Evolutionary conservation across 2,329 filamentous ascomycete species (phyloP).

Genomic region (Penicillium paneum): DNA sequence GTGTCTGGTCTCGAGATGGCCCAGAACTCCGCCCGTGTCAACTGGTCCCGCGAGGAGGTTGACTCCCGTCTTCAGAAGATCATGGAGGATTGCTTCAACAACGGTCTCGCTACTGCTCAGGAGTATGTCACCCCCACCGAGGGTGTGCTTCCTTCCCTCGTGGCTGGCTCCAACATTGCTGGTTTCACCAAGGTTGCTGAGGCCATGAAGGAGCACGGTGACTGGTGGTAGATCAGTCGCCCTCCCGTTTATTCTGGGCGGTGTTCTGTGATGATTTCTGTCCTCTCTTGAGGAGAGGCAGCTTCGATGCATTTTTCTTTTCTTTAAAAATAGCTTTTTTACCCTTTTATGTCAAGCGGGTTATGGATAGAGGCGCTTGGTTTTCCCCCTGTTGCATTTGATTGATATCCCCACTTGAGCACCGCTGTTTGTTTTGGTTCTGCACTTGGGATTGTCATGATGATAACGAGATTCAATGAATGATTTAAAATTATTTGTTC

Average conservation of each 20-base stretch:
- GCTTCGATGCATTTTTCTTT: conserved; percentile 23
- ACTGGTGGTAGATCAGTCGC: conserved; percentile 66
- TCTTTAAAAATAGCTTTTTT: conserved; percentile 10
- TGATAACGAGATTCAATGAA: conserved; percentile 28
- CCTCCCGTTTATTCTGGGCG: neutral
- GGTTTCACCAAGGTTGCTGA: conserved; percentile 94
- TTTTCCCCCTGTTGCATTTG: conserved; percentile 24
- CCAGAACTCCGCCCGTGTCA: conserved; percentile 85
- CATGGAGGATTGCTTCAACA: conserved; percentile 92
- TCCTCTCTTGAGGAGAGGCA: conserved; percentile 8
- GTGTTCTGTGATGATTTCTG: conserved; percentile 15
- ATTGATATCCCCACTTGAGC: conserved; percentile 27
- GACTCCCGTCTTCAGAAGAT: conserved; percentile 87
- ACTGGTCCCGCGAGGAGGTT: conserved; percentile 86
- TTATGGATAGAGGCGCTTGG: conserved; percentile 35
- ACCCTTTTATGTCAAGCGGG: conserved; percentile 20
- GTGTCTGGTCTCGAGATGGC: conserved; percentile 99
- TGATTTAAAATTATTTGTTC: conserved; percentile 10
- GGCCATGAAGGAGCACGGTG: conserved; percentile 94
- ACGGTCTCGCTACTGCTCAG: conserved; percentile 83
- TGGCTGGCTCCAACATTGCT: conserved; percentile 94
- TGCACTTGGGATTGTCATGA: conserved; percentile 22
- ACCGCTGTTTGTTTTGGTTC: conserved; percentile 16
- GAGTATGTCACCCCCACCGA: conserved; percentile 77
- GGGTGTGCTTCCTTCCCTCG: conserved; percentile 82